Evolutionary conservation across 805 yeast genomes (phyloP), one percentile per base, ranked within the genome.

Genomic region (Hanseniaspora vineae): DNA sequence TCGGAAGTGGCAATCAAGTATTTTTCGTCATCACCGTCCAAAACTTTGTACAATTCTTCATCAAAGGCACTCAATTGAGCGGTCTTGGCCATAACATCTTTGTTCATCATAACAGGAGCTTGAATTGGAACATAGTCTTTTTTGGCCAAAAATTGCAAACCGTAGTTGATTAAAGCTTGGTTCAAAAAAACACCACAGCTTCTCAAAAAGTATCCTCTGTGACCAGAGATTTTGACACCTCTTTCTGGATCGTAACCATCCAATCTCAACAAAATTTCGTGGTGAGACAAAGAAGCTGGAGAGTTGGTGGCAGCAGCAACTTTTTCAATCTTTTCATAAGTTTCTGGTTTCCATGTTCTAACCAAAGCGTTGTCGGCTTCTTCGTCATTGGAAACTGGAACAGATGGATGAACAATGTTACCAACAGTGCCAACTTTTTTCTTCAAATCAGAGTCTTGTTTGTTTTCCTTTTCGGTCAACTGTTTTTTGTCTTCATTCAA

Each of bases 51-150:
- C 61, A 92, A 76, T 70, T 92, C 98, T 74, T 92, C 98, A 67
- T 92, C 98, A 59, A 92, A 92, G 64, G 92, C 89, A 35, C 97
- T 88, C 66, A 92, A 80, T 72, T 92, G 98, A 9, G 98, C 98
- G 56, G 98, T 92, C 71, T 86, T 89, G 57, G 97, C 97, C 98
- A 92, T 92, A 49, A 88, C 95, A 50, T 92, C 97, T 71, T 92
- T 92, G 80, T 92, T 92, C 96, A 92, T 87, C 98, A 92, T 92
- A 42, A 90, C 96, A 50, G 98, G 98, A 14, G 98, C 95, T 73
- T 92, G 98, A 67, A 92, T 75, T 53, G 97, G 95, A 48, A 74
- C 73, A 73, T 87, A 92, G 46, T 81, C 88, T 58, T 81, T 78
- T 59, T 77, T 70, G 54, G 85, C 77, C 66, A 92, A 76, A 70